These are phyloP conservation scores for Diphasiastrum complanatum DNA, from an alignment of 83 land plant genomes.

Conservation along the genomic window DNA sequence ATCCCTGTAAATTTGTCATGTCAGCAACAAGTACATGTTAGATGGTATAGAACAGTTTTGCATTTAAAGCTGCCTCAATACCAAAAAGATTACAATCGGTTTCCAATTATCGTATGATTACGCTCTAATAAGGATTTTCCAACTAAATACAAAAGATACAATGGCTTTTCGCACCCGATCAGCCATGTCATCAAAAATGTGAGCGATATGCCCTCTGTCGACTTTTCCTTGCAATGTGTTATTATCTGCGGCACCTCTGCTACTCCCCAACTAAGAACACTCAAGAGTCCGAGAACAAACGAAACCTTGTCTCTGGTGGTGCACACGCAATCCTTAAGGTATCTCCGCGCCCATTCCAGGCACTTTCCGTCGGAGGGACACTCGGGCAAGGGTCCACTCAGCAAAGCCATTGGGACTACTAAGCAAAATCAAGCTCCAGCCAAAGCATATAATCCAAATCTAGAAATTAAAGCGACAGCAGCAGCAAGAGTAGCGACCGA, in stretches of 20 bases:
- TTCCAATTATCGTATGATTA: neutral
- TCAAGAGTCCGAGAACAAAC: slow-evolving; percentile 52
- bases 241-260: slow-evolving; percentile 88
- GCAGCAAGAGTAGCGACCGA: too few species aligned
- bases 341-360: slow-evolving; percentile 52
- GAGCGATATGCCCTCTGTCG: slow-evolving; percentile 74
- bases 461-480: too few species aligned
- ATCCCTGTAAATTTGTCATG: slow-evolving; percentile 57
- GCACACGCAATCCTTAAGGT: slow-evolving; percentile 68
- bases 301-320: slow-evolving; percentile 44
- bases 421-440: too few species aligned
- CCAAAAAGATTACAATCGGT: neutral
- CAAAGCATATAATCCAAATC: too few species aligned
- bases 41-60: slow-evolving; percentile 1
- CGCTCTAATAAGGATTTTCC: neutral
- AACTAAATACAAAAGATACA: neutral
- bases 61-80: neutral
- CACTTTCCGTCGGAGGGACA: slow-evolving; percentile 34
- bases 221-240: slow-evolving; percentile 60
- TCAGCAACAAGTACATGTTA: too few species aligned
- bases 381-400: too few species aligned
- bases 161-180: slow-evolving; percentile 41
- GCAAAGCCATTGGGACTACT: too few species aligned
- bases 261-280: slow-evolving; percentile 64
- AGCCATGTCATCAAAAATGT: slow-evolving; percentile 75